Percentiles rank a stretch among this genome's conserved stretches.
Evolutionary conservation across 805 yeast genomes (phyloP).

Genomic region (Saturnispora sanitii): DNA sequence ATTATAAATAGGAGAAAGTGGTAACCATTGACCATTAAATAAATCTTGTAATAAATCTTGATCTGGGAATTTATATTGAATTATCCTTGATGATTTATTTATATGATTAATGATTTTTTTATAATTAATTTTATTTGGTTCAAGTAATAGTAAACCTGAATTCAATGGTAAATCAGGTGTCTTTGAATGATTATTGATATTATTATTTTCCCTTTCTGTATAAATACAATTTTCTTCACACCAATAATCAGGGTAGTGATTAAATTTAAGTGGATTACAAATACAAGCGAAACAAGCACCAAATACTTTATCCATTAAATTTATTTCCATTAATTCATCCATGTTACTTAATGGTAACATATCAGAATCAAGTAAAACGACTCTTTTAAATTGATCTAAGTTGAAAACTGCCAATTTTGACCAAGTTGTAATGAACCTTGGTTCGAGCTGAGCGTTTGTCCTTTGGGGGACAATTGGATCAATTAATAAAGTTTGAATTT

Average conservation of each 20-base stretch:
- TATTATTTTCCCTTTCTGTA: too few relatives aligned
- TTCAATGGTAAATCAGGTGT: too few relatives aligned
- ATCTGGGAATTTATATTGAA: constrained; percentile 45
- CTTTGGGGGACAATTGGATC: constrained; percentile 34
- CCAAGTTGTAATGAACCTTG: constrained; percentile 53
- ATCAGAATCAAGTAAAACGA: constrained; percentile 49
- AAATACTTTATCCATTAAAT: constrained; percentile 31
- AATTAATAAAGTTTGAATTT: constrained; percentile 33
- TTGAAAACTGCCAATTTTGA: constrained; percentile 48
- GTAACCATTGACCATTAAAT: constrained; percentile 40
- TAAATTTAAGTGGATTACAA: constrained; percentile 44
- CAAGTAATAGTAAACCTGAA: constrained; percentile 48
- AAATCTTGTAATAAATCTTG: constrained; percentile 48
- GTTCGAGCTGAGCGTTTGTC: constrained; percentile 39
- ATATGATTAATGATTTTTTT: constrained; percentile 32
- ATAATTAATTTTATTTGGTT: constrained; percentile 31
- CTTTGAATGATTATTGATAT: too few relatives aligned
- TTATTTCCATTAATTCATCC: constrained; percentile 48
- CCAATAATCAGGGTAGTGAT: constrained; percentile 50
- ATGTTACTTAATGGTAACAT: constrained; percentile 48
- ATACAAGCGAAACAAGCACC: constrained; percentile 57
- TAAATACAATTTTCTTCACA: constrained; percentile 40
- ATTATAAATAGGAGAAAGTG: constrained; percentile 44
- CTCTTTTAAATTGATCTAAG: constrained; percentile 40
- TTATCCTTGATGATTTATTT: constrained; percentile 28